A percentile compares a stretch with the other conserved stretches of the same genome.
Conservation (phyloP, 257 asterid species). For the Penstemon newberryi region DNA sequence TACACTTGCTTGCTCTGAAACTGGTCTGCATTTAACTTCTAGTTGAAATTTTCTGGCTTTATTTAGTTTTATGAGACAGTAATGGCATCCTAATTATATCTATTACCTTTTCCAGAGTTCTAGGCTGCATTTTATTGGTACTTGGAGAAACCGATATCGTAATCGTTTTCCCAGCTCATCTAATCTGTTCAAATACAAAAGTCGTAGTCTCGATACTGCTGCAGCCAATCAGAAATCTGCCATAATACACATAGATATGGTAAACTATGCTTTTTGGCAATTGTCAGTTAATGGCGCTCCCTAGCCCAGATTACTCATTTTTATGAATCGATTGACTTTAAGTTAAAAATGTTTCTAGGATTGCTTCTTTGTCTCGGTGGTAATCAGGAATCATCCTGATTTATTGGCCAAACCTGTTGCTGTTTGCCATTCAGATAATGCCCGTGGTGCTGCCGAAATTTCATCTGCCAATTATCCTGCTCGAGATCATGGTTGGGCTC, state of each 20-base stretch:
- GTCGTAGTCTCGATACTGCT: slow-evolving; percentile 35
- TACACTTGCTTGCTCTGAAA: background rate
- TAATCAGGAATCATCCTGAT: slow-evolving; percentile 70
- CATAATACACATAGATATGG: slow-evolving; percentile 89
- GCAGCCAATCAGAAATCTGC: slow-evolving; percentile 43
- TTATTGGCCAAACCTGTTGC: slow-evolving; percentile 83
- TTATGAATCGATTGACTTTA: slow-evolving; percentile 11
- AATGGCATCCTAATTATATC: slow-evolving; percentile 22
- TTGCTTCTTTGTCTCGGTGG: slow-evolving; percentile 91
- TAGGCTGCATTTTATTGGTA: slow-evolving; percentile 96
- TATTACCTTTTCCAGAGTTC: slow-evolving; percentile 61
- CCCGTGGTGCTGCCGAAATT: slow-evolving; percentile 90
- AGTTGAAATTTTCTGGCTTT: background rate
- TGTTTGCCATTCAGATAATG: slow-evolving; percentile 89
- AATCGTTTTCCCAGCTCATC: slow-evolving; percentile 62
- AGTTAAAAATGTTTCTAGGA: slow-evolving; percentile 53
- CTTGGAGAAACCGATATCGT: slow-evolving; percentile 95
- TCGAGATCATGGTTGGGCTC: slow-evolving; percentile 72
- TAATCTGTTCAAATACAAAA: slow-evolving; percentile 40
- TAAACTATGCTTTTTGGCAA: slow-evolving; percentile 29
- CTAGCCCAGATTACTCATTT: background rate
- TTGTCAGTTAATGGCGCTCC: background rate
- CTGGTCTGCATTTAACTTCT: background rate
- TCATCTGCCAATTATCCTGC: slow-evolving; percentile 98
- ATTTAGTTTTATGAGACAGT: background rate